Percentiles rank a stretch among this genome's conserved stretches.
Conservation (phyloP, 768 basidiomycete genomes). For the Mycena amicta region DNA sequence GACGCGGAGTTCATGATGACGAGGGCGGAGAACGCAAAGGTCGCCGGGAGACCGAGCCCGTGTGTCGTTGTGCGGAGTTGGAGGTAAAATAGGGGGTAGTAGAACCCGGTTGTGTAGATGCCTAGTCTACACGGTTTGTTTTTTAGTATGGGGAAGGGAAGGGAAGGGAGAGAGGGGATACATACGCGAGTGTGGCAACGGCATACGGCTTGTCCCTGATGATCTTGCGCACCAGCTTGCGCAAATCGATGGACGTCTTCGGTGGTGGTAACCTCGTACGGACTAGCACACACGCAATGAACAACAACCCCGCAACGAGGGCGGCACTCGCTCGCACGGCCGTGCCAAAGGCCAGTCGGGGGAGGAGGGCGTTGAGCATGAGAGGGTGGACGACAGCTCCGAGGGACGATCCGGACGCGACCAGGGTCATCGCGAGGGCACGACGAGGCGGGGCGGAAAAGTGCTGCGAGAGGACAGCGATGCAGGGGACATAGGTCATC, state of each 20-base stretch:
- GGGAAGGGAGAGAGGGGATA: neutral
- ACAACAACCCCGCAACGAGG: conserved; percentile 39
- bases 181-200: conserved; percentile 23
- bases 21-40: conserved; percentile 43
- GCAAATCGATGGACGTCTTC: conserved; percentile 12
- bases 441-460: conserved; percentile 42
- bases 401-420: conserved; percentile 46
- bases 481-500: conserved; percentile 45
- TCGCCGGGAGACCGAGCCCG: conserved; percentile 22
- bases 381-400: conserved; percentile 50
- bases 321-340: conserved; percentile 44
- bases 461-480: conserved; percentile 48
- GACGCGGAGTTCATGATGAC: conserved; percentile 41
- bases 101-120: conserved; percentile 26
- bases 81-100: conserved; percentile 39
- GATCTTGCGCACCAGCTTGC: conserved; percentile 15
- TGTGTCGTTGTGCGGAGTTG: conserved; percentile 38
- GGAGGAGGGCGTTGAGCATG: conserved; percentile 45
- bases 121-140: conserved; percentile 9
- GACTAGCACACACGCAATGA: conserved; percentile 44
- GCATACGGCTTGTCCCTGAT: conserved; percentile 27
- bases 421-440: conserved; percentile 50
- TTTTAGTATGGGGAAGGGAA: neutral
- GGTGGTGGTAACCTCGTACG: conserved; percentile 40
- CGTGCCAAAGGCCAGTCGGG: conserved; percentile 43